phyloP scores from a whole-genome alignment of 108 stramenopile species.

The Skeletonema potamos region DNA sequence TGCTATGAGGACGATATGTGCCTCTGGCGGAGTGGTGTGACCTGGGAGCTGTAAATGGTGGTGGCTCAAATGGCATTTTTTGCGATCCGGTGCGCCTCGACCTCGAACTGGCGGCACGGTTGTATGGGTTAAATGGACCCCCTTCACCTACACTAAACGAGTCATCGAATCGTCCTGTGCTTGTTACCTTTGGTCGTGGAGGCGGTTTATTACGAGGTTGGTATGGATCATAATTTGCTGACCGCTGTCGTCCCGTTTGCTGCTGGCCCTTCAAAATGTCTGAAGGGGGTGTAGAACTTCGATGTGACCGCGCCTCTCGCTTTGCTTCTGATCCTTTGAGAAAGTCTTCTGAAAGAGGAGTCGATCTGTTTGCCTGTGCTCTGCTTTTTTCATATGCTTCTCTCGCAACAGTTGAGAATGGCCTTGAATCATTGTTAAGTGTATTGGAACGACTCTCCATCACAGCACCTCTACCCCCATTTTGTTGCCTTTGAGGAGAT shows the following conservation, averaged over 20 bases:
- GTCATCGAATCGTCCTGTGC: constrained; percentile 19
- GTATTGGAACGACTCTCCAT: not conserved
- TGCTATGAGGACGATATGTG: not conserved
- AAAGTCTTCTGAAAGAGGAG: constrained; percentile 26
- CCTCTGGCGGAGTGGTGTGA: constrained; percentile 14
- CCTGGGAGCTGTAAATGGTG: constrained; percentile 34
- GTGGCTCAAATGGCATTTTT: constrained; percentile 40
- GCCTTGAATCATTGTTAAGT: not conserved
- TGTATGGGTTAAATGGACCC: not conserved
- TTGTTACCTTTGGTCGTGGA: constrained; percentile 15
- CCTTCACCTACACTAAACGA: constrained; percentile 20
- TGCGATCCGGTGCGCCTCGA: constrained; percentile 6
- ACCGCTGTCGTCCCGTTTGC: constrained; percentile 14
- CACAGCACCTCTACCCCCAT: constrained; percentile 8
- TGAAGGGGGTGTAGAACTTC: constrained; percentile 11
- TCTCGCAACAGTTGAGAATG: not conserved
- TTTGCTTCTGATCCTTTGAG: constrained; percentile 28
- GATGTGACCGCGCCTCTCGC: constrained; percentile 13
- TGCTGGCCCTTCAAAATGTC: constrained; percentile 35
- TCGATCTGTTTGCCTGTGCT: constrained; percentile 6
- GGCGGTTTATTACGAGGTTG: constrained; percentile 12
- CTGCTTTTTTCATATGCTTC: not conserved
- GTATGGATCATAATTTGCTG: constrained; percentile 7
- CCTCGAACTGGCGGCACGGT: not conserved
- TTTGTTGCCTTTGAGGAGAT: constrained; percentile 7